Evolutionary conservation across 257 asterid genomes (phyloP).

Genomic region (Leonotis leonurus): DNA sequence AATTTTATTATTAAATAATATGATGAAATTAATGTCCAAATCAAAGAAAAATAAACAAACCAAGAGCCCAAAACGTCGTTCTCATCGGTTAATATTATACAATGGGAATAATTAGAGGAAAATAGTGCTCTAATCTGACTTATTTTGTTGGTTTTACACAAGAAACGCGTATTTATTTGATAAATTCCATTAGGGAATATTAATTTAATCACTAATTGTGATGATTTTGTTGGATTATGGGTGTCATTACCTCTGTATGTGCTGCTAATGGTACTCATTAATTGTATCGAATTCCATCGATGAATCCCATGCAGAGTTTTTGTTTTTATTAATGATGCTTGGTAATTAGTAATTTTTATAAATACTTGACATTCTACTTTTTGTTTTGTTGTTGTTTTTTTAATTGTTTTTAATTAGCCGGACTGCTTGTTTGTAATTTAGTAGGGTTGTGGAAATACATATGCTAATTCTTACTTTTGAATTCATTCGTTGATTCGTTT

Average conservation of each 20-base stretch:
- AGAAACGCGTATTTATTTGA: not conserved
- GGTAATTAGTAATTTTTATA: conserved; percentile 15
- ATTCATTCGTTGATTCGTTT: not conserved
- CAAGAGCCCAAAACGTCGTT: not conserved
- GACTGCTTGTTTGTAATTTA: conserved; percentile 24
- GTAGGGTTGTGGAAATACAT: not conserved
- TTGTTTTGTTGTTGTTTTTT: conserved; percentile 44
- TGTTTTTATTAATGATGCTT: conserved; percentile 26
- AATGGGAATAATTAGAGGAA: conserved; percentile 14
- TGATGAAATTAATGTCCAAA: conserved; percentile 20
- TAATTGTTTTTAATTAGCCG: conserved; percentile 19
- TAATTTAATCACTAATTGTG: not conserved
- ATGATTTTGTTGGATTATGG: conserved; percentile 22
- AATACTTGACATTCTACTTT: conserved; percentile 30
- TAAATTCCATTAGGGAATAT: not conserved
- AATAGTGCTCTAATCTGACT: conserved; percentile 14
- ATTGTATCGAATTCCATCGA: conserved; percentile 53
- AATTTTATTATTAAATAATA: not conserved
- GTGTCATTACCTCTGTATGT: conserved; percentile 31
- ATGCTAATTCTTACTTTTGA: not conserved
- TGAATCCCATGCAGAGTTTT: conserved; percentile 43
- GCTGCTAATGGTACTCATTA: conserved; percentile 25
- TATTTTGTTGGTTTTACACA: conserved; percentile 30
- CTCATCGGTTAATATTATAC: not conserved
- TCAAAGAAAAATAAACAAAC: conserved; percentile 20